Base-by-base conservation (phyloP, 805 yeast species). In the Zygoascus flipseniorum region DNA sequence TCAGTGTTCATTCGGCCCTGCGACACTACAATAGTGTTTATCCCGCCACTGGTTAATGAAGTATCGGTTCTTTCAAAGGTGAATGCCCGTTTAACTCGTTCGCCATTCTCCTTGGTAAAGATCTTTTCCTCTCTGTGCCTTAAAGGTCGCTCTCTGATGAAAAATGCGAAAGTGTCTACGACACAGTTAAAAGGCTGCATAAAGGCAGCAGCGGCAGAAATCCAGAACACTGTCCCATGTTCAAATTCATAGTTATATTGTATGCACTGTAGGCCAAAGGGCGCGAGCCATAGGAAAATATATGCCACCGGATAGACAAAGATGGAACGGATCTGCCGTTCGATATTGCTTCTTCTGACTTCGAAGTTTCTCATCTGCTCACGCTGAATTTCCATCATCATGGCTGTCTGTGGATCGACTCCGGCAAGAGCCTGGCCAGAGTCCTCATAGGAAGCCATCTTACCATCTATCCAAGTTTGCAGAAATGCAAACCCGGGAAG, bases 231-330 rank as follows among this genome's bases (percentile, higher is more conserved):
- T 1, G 85, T 80, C 1, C 80, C 78, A 55, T 76, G 72, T 1
- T 56, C 45, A 19, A 75, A 65, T 53, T 78, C 81, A 59, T 75
- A 71, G 41, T 73, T 71, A 59, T 76, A 72, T 61, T 78, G 81
- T 9, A 87, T 74, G 53, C 81, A 73, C 61, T 85, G 86, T 37
- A 80, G 73, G 5, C 83, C 76, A 56, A 87, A 78, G 1, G 97
- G 97, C 58, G 86, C 83, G 19, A 84, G 63, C 97, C 97, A 89
- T 47, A 89, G 68, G 28, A 85, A 73, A 54, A 88, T 74, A 67
- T 88, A 89, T 1, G 95, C 85, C 43, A 85, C 70, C 2, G 97
- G 97, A 65, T 89, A 89, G 47, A 89, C 75, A 67, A 89, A 88
- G 48, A 89, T 83, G 32, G 84, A 76, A 61, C 82, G 82, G 77